Evolutionary conservation across 2,329 filamentous ascomycete genomes (phyloP).

Genomic region (Pseudogymnoascus sp.): DNA sequence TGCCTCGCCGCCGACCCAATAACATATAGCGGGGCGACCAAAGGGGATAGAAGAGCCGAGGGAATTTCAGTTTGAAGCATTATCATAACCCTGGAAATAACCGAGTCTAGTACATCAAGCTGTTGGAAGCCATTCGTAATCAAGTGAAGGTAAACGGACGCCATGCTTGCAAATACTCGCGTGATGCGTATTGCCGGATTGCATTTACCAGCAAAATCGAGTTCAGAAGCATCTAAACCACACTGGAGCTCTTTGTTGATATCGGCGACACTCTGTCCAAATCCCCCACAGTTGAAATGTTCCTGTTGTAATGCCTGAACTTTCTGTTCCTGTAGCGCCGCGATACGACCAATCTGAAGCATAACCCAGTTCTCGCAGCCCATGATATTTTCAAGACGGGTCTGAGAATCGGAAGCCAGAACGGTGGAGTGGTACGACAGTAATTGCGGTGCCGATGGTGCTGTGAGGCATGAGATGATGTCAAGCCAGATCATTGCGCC

Average conservation of each 20-base stretch:
- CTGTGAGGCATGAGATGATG: conserved; percentile 42
- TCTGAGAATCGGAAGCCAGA: conserved; percentile 32
- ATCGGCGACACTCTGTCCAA: conserved; percentile 13
- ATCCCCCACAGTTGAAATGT: conserved; percentile 13
- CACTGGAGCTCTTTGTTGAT: conserved; percentile 20
- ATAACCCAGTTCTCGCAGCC: conserved; percentile 53
- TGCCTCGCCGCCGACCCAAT: conserved; percentile 20
- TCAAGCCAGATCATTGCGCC: conserved; percentile 43
- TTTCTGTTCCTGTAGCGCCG: conserved; percentile 50
- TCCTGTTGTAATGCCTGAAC: conserved; percentile 34
- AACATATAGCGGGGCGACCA: conserved; percentile 24
- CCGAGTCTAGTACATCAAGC: conserved; percentile 13
- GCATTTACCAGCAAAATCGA: neutral
- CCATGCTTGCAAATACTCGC: conserved; percentile 19
- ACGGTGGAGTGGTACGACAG: conserved; percentile 34
- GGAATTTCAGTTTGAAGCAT: conserved; percentile 18
- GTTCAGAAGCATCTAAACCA: conserved; percentile 16
- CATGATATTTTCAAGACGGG: conserved; percentile 41
- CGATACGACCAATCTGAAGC: conserved; percentile 46
- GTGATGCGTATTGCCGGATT: conserved; percentile 18
- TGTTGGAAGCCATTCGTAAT: conserved; percentile 19
- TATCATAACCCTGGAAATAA: conserved; percentile 18
- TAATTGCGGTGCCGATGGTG: conserved; percentile 37
- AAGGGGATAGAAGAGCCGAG: conserved; percentile 16
- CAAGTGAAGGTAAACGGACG: conserved; percentile 24